phyloP scores from a whole-genome alignment of 768 basidiomycete genomes.

The Lyophyllum shimeji region DNA sequence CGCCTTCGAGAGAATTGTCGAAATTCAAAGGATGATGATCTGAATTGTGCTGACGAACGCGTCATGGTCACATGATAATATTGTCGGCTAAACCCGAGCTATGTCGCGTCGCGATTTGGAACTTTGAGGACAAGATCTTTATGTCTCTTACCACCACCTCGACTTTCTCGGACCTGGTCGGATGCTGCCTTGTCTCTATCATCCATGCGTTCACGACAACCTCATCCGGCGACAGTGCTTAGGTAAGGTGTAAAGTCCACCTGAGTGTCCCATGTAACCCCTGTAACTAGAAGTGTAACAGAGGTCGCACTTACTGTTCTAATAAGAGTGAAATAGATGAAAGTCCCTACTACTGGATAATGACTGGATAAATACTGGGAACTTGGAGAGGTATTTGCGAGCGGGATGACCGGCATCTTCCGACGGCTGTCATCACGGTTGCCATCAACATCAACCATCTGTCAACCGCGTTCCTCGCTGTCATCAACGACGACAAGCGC shows the following conservation, averaged over 20 bases:
- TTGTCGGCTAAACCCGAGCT: too few relatives aligned
- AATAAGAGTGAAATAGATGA: neutral
- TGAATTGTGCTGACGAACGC: too few relatives aligned
- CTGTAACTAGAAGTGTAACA: neutral
- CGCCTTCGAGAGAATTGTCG: too few relatives aligned
- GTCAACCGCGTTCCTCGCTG: neutral
- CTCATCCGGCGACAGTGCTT: too few relatives aligned
- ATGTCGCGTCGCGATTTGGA: too few relatives aligned
- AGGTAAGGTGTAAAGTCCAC: neutral
- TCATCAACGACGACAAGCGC: neutral
- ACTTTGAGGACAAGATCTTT: too few relatives aligned
- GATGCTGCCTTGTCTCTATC: too few relatives aligned
- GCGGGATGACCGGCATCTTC: neutral
- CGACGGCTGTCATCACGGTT: neutral
- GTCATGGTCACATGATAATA: too few relatives aligned
- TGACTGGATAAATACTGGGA: neutral
- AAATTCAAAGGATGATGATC: too few relatives aligned
- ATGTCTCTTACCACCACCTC: too few relatives aligned
- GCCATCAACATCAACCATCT: neutral
- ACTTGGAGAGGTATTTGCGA: neutral
- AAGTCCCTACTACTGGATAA: neutral
- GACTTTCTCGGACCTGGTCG: too few relatives aligned
- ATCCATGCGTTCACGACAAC: too few relatives aligned
- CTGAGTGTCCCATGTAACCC: neutral
- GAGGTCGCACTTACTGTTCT: neutral